Evolutionary conservation across 192 early-diverging fungal genomes (phyloP).

Genomic region (Podila verticillata): DNA sequence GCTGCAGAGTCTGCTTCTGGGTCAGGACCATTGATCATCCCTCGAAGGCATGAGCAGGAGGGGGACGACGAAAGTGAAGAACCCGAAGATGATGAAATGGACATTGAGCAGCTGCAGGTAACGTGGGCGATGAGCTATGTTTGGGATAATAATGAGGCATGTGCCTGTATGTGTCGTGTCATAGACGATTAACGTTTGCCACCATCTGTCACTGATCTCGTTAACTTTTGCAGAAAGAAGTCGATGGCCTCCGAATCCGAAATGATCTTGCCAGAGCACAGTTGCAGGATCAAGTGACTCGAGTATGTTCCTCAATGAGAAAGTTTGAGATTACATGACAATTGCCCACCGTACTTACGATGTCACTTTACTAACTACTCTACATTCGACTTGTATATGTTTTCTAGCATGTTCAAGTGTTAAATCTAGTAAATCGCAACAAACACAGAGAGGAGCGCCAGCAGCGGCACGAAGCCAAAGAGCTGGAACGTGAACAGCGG

Average conservation of each 20-base stretch:
- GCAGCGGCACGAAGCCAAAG: constrained; percentile 32
- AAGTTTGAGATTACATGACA: neutral
- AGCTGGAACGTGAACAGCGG: constrained; percentile 35
- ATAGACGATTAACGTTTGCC: no score
- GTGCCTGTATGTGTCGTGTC: no score
- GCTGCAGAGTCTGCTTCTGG: neutral
- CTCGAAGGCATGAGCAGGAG: constrained; percentile 1
- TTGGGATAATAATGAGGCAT: no score
- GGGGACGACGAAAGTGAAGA: constrained; percentile 44
- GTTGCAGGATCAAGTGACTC: constrained; percentile 34
- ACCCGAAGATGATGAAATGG: constrained; percentile 45
- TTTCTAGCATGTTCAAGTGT: constrained; percentile 41
- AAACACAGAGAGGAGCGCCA: constrained; percentile 21
- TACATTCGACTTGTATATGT: neutral
- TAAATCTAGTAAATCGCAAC: constrained; percentile 35
- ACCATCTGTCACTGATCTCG: no score
- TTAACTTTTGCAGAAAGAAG: constrained; percentile 17
- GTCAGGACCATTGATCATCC: neutral
- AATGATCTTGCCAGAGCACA: constrained; percentile 29
- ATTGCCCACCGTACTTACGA: neutral
- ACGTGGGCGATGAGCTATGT: no score
- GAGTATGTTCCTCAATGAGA: constrained; percentile 10
- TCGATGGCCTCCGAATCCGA: constrained; percentile 15
- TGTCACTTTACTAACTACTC: neutral
- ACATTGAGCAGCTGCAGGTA: constrained; percentile 43